These are phyloP conservation scores for Claviceps sp. DNA, from an alignment of 2,329 filamentous ascomycete species.

Conservation along the genomic window DNA sequence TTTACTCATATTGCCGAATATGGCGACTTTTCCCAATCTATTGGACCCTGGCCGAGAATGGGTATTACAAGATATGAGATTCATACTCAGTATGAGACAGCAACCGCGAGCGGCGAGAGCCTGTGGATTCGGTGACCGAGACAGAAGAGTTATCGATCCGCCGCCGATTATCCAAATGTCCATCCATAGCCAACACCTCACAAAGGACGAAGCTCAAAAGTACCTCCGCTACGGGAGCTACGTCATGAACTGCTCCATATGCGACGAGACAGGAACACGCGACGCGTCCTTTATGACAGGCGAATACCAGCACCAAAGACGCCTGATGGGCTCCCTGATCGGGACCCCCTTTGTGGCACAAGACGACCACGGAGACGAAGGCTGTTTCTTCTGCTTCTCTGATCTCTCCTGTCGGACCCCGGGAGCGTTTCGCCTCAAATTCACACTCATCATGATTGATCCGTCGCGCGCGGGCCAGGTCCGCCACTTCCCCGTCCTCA, in stretches of 20 bases:
- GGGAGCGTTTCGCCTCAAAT: constrained; percentile 61
- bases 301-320: constrained; percentile 57
- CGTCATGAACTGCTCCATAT: constrained; percentile 65
- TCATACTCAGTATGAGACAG: constrained; percentile 45
- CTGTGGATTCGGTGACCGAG: constrained; percentile 72
- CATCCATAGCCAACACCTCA: constrained; percentile 43
- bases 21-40: constrained; percentile 14
- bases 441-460: constrained; percentile 60
- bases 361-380: constrained; percentile 59
- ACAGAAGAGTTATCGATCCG: constrained; percentile 70
- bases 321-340: constrained; percentile 69
- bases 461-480: constrained; percentile 36
- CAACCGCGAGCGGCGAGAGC: constrained; percentile 67
- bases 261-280: constrained; percentile 51
- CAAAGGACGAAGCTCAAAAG: constrained; percentile 37
- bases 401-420: constrained; percentile 70
- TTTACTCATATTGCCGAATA: neutral
- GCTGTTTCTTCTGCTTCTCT: constrained; percentile 77
- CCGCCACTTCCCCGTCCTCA: constrained; percentile 35
- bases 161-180: constrained; percentile 68
- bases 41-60: constrained; percentile 10
- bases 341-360: constrained; percentile 63
- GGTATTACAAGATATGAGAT: constrained; percentile 13
- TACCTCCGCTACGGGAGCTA: constrained; percentile 49
- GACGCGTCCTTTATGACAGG: constrained; percentile 61